These are phyloP conservation scores for Silene conica DNA, from an alignment of 148 eudicot species.

Conservation along the genomic window DNA sequence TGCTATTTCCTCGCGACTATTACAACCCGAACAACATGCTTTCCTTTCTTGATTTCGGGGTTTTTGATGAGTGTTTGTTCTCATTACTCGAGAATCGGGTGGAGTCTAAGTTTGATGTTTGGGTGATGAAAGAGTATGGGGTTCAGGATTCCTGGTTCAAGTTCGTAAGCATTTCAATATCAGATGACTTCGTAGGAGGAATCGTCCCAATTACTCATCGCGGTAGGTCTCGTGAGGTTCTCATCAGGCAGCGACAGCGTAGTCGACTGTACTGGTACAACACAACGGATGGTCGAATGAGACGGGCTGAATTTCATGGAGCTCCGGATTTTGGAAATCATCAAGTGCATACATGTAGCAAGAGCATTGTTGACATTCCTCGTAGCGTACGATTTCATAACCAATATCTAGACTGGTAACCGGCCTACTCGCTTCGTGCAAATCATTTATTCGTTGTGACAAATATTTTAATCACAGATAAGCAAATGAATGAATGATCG, in stretches of 20 bases:
- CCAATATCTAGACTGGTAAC: no score
- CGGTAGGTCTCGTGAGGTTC: not conserved
- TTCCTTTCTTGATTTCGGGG: not conserved
- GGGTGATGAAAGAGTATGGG: conserved; percentile 8
- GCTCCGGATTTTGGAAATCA: not conserved
- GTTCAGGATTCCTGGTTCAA: conserved; percentile 7
- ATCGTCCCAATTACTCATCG: not conserved
- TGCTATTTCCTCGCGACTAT: not conserved
- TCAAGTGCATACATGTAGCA: not conserved
- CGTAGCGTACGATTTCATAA: not conserved
- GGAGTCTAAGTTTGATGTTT: not conserved
- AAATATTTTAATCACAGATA: no score
- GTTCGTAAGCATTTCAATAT: not conserved
- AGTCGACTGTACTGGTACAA: not conserved
- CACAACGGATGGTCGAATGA: not conserved
- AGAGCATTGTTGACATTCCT: not conserved
- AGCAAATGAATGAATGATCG: no score
- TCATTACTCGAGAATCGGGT: not conserved
- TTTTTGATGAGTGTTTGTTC: not conserved
- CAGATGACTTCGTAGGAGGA: not conserved
- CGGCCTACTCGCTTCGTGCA: no score
- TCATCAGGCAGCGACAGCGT: not conserved
- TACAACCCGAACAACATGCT: not conserved
- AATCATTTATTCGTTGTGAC: no score
- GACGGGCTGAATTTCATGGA: not conserved